Percentiles rank a stretch among this genome's conserved stretches.
Conservation (phyloP, 805 yeast species). For the Candida morakotiae region DNA sequence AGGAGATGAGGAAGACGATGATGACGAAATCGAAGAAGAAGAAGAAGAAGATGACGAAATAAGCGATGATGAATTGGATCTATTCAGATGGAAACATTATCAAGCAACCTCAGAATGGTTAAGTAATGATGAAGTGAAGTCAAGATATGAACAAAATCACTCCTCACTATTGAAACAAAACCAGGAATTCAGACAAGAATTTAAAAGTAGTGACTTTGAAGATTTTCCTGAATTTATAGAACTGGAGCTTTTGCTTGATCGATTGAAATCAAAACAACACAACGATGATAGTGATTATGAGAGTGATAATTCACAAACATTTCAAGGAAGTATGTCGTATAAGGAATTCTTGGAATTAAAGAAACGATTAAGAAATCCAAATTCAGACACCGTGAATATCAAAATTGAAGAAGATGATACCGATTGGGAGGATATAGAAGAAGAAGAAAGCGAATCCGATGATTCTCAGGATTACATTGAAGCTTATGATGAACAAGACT, state of each 20-base stretch:
- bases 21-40: neutral
- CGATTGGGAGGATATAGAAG: conserved; percentile 6
- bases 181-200: conserved; percentile 3
- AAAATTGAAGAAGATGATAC: conserved; percentile 2
- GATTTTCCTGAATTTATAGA: conserved; percentile 53
- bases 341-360: conserved; percentile 7
- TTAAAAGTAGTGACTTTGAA: conserved; percentile 53
- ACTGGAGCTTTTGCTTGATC: conserved; percentile 8
- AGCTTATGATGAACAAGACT: neutral
- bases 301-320: conserved; percentile 1
- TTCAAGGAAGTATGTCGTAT: conserved; percentile 7
- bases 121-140: conserved; percentile 15
- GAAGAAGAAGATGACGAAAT: conserved; percentile 3
- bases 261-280: conserved; percentile 6
- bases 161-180: neutral
- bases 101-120: conserved; percentile 10
- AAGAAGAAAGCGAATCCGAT: neutral
- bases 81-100: conserved; percentile 5
- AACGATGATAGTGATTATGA: conserved; percentile 17
- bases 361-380: conserved; percentile 3
- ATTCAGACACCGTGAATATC: neutral
- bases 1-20: neutral
- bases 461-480: conserved; percentile 7
- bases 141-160: conserved; percentile 1
- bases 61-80: conserved; percentile 5